These are phyloP conservation scores for fission yeast (Schizosaccharomyces pombe) DNA, from an alignment of 805 yeast genomes.

Conservation along the genomic window DNA sequence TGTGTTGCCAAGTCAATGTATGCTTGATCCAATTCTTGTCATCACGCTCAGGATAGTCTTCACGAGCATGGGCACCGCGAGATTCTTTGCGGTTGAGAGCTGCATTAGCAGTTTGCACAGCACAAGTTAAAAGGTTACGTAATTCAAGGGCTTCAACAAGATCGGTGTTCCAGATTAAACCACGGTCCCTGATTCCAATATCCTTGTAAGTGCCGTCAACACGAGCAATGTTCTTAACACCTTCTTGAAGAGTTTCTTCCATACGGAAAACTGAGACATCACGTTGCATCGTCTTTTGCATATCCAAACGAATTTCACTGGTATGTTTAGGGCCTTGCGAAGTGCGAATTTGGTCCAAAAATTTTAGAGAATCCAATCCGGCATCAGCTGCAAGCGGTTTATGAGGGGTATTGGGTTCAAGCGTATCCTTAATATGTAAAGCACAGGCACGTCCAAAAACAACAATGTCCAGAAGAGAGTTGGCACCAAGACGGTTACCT, in stretches of 20 bases:
- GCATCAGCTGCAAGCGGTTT: conserved; percentile 61
- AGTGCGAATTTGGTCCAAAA: conserved; percentile 68
- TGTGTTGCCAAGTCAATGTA: conserved; percentile 71
- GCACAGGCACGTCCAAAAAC: conserved; percentile 97
- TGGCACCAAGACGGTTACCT: conserved; percentile 97
- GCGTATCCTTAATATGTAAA: conserved; percentile 62
- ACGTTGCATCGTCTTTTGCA: conserved; percentile 91
- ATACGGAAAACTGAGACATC: conserved; percentile 94
- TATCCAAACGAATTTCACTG: conserved; percentile 66
- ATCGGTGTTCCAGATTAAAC: conserved; percentile 97
- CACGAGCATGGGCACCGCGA: conserved; percentile 98
- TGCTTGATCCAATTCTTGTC: conserved; percentile 97
- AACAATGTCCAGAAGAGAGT: conserved; percentile 84
- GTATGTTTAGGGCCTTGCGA: conserved; percentile 67
- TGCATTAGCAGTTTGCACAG: conserved; percentile 78
- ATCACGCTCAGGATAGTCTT: conserved; percentile 88
- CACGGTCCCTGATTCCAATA: conserved; percentile 77
- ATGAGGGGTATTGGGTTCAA: conserved; percentile 75
- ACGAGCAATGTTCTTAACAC: conserved; percentile 54
- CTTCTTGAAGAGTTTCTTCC: conserved; percentile 73
- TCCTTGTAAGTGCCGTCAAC: conserved; percentile 55
- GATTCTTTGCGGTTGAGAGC: conserved; percentile 93
- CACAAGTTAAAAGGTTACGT: conserved; percentile 91
- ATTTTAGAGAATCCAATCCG: conserved; percentile 74
- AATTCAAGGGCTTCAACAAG: conserved; percentile 86